phyloP scores from a whole-genome alignment of 2,329 filamentous ascomycete genomes.

The Xylariaceae sp. region DNA sequence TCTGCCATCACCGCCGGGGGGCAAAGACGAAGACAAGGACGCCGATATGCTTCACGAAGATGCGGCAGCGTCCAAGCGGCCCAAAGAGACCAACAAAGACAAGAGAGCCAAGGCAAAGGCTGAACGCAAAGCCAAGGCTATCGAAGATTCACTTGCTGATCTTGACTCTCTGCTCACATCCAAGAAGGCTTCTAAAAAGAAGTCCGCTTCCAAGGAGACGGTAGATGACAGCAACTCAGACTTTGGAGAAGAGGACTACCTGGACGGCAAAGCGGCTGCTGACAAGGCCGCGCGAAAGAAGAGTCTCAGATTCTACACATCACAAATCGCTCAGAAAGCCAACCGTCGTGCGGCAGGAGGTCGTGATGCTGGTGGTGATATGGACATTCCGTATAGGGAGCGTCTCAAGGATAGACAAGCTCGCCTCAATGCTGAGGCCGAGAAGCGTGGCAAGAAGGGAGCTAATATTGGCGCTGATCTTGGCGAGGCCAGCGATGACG shows the following conservation, averaged over 20 bases:
- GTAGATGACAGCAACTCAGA: slow-evolving; percentile 65
- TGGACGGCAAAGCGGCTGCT: slow-evolving; percentile 72
- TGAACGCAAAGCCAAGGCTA: slow-evolving; percentile 46
- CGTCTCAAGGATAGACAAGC: slow-evolving; percentile 79
- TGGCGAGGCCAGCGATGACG: slow-evolving; percentile 61
- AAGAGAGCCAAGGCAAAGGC: slow-evolving; percentile 37
- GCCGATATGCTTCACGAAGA: slow-evolving; percentile 34
- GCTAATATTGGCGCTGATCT: slow-evolving; percentile 60
- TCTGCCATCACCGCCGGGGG: slow-evolving; percentile 23
- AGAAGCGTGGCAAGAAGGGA: slow-evolving; percentile 67
- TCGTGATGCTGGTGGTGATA: slow-evolving; percentile 69
- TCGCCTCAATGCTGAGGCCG: slow-evolving; percentile 81
- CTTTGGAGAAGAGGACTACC: slow-evolving; percentile 81
- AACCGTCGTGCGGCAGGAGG: slow-evolving; percentile 74
- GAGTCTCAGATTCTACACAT: slow-evolving; percentile 94
- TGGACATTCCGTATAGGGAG: slow-evolving; percentile 82
- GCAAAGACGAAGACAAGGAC: slow-evolving; percentile 28
- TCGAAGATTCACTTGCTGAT: slow-evolving; percentile 65
- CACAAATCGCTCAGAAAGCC: slow-evolving; percentile 90
- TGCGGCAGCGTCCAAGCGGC: slow-evolving; percentile 21
- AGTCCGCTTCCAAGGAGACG: slow-evolving; percentile 23
- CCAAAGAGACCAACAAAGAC: slow-evolving; percentile 26
- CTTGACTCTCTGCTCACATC: slow-evolving; percentile 57
- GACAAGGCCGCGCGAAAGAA: slow-evolving; percentile 90
- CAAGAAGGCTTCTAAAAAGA: slow-evolving; percentile 43